Base-by-base conservation (phyloP, 176 grass and related monocot genomes). In the Stipa capillata region DNA sequence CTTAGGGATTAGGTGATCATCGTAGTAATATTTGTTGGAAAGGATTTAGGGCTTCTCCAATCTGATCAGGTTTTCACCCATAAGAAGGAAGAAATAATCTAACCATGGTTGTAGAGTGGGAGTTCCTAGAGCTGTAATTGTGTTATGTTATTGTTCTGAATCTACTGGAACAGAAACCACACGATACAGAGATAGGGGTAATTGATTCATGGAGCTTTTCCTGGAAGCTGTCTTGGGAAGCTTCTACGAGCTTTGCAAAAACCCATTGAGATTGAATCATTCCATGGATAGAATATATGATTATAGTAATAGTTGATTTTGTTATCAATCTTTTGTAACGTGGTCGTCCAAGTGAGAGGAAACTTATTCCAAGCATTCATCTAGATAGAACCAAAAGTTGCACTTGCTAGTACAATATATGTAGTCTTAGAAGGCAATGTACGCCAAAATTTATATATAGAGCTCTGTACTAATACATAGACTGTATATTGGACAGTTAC, bases 51-150 rank as follows among this genome's bases (percentile, higher is more conserved):
- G 40, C 17, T 85, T 63, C 74, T 42, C 12, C 23, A 71, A 70
- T 78, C 33, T 78, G 33, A 11, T 63, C 28, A 25, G 28, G n/a
- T 74, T 74, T 50, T 65, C 81, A 64, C 45, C 44, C 59, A 53
- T 41, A 8, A 50, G 10, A 8, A 50, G 10, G 32, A 48, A 63
- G 64, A 29, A 36, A 41, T 39, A 72, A 71, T 55, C 36, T 25
- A 55, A 43, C 36, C 16, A 29, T 82, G 35, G 23, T 18, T 64
- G 16, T 57, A 40, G 36, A 33, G 4, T 43, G 18, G 32, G 25
- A 53, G 40, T 47, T 70, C 48, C 25, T 48, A 48, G 66, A 31
- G 41, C 66, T 70, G 66, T 42, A 48, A 28, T 70, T 70, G 24
- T 29, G 45, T 70, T 47, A 69, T 2, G 8, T 69, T 47, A 69